Percentiles rank a stretch among this genome's conserved stretches.
phyloP scores from a whole-genome alignment of 108 stramenopile species.

The Parietichytrium sp. region DNA sequence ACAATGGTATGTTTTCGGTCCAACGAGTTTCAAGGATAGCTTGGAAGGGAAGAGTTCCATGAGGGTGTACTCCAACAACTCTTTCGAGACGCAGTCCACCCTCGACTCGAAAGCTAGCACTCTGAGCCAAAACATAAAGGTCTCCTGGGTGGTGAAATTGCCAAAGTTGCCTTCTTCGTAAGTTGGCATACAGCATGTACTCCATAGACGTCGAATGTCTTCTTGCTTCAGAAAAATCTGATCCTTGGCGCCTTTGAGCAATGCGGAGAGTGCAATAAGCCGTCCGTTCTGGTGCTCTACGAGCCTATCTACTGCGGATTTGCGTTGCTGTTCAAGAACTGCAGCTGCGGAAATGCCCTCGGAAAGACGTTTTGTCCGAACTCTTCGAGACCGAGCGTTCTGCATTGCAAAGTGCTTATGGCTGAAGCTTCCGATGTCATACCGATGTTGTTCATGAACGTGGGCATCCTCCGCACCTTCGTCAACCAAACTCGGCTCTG shows the following conservation, averaged over 20 bases:
- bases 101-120: not conserved
- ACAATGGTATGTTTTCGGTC: slow-evolving; percentile 33
- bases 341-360: too few species aligned
- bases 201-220: slow-evolving; percentile 29
- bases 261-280: not conserved
- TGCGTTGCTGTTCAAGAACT: too few species aligned
- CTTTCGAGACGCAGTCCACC: not conserved
- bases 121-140: slow-evolving; percentile 36
- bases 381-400: too few species aligned
- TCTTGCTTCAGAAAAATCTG: not conserved
- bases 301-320: not conserved
- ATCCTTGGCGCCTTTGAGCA: not conserved
- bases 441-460: too few species aligned
- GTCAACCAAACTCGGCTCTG: too few species aligned
- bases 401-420: too few species aligned
- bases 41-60: not conserved
- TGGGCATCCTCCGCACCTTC: too few species aligned
- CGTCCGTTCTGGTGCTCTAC: not conserved
- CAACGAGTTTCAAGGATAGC: not conserved
- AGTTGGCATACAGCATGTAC: slow-evolving; percentile 25
- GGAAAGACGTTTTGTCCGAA: too few species aligned
- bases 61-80: not conserved
- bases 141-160: slow-evolving; percentile 36
- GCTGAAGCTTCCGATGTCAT: too few species aligned
- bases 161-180: not conserved